Conservation (phyloP, 1,139 yeast genomes). For the Kurtzmaniella quercitrusa region DNA sequence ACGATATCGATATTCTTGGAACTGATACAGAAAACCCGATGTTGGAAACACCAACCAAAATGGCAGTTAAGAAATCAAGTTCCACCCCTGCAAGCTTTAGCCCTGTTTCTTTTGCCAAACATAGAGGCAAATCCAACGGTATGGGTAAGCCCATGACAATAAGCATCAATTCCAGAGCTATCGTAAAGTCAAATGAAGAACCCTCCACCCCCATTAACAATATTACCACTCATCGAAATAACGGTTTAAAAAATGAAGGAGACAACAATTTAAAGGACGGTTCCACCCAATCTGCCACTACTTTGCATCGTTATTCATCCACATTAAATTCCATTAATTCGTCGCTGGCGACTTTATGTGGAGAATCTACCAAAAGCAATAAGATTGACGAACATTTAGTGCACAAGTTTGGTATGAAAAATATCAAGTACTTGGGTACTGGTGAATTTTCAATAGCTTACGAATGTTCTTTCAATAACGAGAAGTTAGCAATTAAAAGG, state of each 20-base stretch:
- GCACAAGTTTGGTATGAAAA: constrained; percentile 60
- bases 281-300: constrained; percentile 1
- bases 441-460: constrained; percentile 92
- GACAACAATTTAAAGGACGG: neutral
- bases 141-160: constrained; percentile 7
- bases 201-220: constrained; percentile 30
- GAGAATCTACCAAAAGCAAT: constrained; percentile 6
- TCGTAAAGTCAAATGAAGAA: constrained; percentile 12
- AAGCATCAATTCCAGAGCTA: constrained; percentile 3
- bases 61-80: constrained; percentile 25
- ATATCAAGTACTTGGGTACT: constrained; percentile 66
- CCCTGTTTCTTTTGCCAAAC: constrained; percentile 17
- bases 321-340: constrained; percentile 11
- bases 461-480: constrained; percentile 63
- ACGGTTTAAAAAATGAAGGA: neutral
- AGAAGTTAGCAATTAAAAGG: constrained; percentile 81
- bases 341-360: constrained; percentile 11
- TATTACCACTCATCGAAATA: constrained; percentile 7
- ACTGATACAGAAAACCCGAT: constrained; percentile 14
- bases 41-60: constrained; percentile 45
- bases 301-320: constrained; percentile 6
- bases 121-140: constrained; percentile 2
- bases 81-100: constrained; percentile 32
- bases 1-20: constrained; percentile 2
- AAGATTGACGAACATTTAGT: constrained; percentile 56